These are phyloP conservation scores for Mentha longifolia DNA, from an alignment of 257 asterid species.

Conservation along the genomic window DNA sequence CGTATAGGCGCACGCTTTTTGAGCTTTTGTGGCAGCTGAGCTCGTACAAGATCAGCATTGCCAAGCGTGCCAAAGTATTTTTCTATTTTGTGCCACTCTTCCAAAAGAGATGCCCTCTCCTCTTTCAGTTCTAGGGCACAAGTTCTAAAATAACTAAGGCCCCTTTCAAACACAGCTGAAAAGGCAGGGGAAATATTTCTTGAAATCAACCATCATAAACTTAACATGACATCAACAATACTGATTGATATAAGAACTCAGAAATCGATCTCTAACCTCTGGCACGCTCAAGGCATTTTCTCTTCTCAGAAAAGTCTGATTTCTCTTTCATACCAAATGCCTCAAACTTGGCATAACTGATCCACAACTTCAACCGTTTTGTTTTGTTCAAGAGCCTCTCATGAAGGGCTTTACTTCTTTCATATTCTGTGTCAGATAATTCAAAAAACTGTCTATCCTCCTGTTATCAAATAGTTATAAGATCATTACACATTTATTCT, in stretches of 20 bases:
- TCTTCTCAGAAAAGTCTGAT: slow-evolving; percentile 49
- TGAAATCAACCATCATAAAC: not conserved
- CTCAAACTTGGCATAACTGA: slow-evolving; percentile 90
- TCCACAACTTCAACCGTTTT: slow-evolving; percentile 92
- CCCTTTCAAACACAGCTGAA: slow-evolving; percentile 80
- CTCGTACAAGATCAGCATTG: too few relatives aligned
- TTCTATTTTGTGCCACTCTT: slow-evolving; percentile 81
- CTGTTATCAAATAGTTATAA: slow-evolving; percentile 43
- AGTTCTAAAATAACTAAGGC: slow-evolving; percentile 64
- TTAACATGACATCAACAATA: not conserved
- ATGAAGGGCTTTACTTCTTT: slow-evolving; percentile 75
- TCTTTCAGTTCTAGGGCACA: slow-evolving; percentile 82
- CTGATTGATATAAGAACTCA: not conserved
- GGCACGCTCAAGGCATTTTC: slow-evolving; percentile 64
- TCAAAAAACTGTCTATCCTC: slow-evolving; percentile 80
- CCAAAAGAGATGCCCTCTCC: slow-evolving; percentile 89
- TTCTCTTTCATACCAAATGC: slow-evolving; percentile 65
- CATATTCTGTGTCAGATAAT: slow-evolving; percentile 75
- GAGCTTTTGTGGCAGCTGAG: too few relatives aligned
- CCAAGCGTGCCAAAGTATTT: slow-evolving; percentile 79
- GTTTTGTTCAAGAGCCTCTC: slow-evolving; percentile 89
- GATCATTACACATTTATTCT: not conserved
- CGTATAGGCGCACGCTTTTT: too few relatives aligned
- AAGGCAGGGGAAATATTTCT: not conserved
- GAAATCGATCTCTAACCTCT: slow-evolving; percentile 58